Evolutionary conservation across 805 yeast genomes (phyloP).

Genomic region (Wickerhamomyces sydowiorum): DNA sequence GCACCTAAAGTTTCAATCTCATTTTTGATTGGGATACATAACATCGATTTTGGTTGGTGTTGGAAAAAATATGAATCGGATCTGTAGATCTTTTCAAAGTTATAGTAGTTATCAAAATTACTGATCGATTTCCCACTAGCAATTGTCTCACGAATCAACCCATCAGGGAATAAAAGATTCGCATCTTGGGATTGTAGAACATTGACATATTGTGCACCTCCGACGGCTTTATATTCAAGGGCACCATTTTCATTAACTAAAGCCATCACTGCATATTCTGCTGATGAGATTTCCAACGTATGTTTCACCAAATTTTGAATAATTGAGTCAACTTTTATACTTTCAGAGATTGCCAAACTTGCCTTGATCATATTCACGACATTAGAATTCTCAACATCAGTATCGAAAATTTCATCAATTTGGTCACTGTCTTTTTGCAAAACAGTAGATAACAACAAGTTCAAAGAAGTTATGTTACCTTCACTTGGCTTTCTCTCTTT

Average conservation of each 20-base stretch:
- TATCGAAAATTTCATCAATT: neutral
- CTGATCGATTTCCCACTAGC: constrained; percentile 31
- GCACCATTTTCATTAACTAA: constrained; percentile 24
- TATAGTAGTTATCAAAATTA: constrained; percentile 29
- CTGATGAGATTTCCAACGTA: constrained; percentile 32
- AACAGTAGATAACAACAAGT: constrained; percentile 23
- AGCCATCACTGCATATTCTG: constrained; percentile 29
- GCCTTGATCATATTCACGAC: constrained; percentile 35
- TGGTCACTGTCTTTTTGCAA: constrained; percentile 15
- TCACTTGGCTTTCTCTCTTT: constrained; percentile 9
- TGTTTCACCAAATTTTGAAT: constrained; percentile 32
- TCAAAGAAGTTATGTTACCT: constrained; percentile 13
- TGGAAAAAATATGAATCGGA: constrained; percentile 35
- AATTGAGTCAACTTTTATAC: constrained; percentile 33
- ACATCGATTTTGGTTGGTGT: constrained; percentile 28
- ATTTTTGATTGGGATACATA: constrained; percentile 42
- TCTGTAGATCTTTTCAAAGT: constrained; percentile 29
- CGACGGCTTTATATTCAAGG: constrained; percentile 26
- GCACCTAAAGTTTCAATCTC: constrained; percentile 38
- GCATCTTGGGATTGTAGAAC: constrained; percentile 34
- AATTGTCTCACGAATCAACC: constrained; percentile 32
- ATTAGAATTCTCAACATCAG: constrained; percentile 9
- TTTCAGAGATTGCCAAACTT: constrained; percentile 44
- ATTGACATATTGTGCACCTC: constrained; percentile 25
- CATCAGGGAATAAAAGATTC: constrained; percentile 37